Evolutionary conservation across 352 stramenopile species (phyloP), one percentile per base, ranked within the genome.

Genomic region (Phytophthora sp.): DNA sequence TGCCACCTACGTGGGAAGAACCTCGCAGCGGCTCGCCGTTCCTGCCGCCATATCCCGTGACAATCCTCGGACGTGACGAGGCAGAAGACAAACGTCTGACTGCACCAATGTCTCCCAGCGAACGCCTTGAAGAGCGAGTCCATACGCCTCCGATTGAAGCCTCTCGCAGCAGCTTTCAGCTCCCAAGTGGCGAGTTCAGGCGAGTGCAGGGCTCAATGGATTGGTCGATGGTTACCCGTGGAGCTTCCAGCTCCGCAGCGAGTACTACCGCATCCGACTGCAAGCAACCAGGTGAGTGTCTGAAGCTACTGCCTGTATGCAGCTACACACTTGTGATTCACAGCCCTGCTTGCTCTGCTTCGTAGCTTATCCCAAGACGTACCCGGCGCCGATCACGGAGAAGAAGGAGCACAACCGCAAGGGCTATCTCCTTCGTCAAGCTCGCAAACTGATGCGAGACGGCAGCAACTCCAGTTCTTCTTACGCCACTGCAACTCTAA

Each of bases 381-480:
- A 41, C 17, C 30, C 28, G 23, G 31, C 52, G 15, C 35, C 44
- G 31, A 66, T 28, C 24, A 61, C 32, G 10, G 50, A 66, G 42
- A 92, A 89, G 34, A 92, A 92, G 56, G 84, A 90, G 54, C 84
- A 92, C 59, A 92, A 92, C 43, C 76, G 84, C 12, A 88, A 86
- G 27, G 84, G 84, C 2, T 92, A 92, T 59, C 66, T 71, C 0
- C 70, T 92, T 37, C 84, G 84, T 7, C 81, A 89, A 38, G 72
- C 66, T 1, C 76, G 84, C 32, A 89, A 74, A 31, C 48, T 82
- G 59, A 70, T 76, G 48, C 66, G 71, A 56, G 70, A 82, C 11
- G 43, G 41, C 17, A 37, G 34, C 42, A 54, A n/a, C n/a, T n/a
- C 39, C 12, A 53, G 15, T 5, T 37, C 59, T 35, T n/a, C n/a